Evolutionary conservation across 257 asterid species (phyloP).

Genomic region (Lithospermum erythrorhizon): DNA sequence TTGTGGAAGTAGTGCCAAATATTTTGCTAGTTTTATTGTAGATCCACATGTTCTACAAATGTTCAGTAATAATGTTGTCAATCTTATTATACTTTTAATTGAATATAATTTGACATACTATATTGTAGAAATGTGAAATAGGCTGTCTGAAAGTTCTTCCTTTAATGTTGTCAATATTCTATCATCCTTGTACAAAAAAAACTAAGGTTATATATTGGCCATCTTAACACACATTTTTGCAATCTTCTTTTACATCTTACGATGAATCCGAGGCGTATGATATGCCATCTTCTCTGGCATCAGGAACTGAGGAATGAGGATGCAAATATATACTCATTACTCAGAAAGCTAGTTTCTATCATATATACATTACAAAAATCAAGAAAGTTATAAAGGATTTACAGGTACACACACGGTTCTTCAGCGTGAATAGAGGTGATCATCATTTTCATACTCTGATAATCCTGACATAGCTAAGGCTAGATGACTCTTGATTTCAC

Average conservation of each 20-base stretch:
- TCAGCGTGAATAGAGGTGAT: constrained; percentile 44
- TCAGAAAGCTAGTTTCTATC: background rate
- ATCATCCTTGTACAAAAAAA: too few species aligned
- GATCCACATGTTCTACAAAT: too few species aligned
- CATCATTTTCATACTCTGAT: constrained; percentile 57
- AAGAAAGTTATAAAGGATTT: background rate
- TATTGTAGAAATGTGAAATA: too few species aligned
- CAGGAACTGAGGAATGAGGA: background rate
- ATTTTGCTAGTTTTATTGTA: background rate
- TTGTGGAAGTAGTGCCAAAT: background rate
- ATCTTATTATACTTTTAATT: too few species aligned
- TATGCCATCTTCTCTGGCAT: background rate
- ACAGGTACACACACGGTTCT: background rate
- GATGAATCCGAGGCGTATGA: background rate
- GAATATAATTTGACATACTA: too few species aligned
- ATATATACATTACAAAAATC: background rate
- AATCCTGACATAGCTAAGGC: constrained; percentile 92
- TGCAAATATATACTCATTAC: background rate
- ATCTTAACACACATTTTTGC: background rate
- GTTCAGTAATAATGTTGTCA: background rate
- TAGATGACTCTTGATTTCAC: constrained; percentile 71
- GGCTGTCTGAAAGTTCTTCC: too few species aligned
- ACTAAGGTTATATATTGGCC: background rate
- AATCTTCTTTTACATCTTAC: background rate
- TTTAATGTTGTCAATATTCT: too few species aligned